Base-by-base conservation (phyloP, 148 eudicot genomes). In the Amaranthus cruentus region DNA sequence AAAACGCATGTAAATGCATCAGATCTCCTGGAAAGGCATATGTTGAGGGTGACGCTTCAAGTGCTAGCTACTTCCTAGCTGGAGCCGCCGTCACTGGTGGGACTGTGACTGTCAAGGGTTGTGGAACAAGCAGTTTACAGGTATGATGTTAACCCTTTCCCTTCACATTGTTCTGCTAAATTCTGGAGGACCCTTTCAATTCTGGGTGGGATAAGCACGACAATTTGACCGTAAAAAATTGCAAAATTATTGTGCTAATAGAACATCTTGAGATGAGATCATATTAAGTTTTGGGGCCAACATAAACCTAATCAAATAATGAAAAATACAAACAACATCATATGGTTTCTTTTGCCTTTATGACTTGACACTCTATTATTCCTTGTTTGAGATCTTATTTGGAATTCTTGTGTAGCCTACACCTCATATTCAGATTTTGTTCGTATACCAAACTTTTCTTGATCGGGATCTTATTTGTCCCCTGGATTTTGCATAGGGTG, bases 61-160 rank as follows among this genome's bases (percentile, higher is more conserved):
- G 98, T 78, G 98, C 98, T 61, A 91, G 98, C 81, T 94, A 94
- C 86, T 94, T 94, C 83, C 76, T 94, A 70, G 98, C 91, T 54
- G 98, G 98, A 82, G 98, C 98, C 38, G 98, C 96, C 38, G 84
- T 94, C 74, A 91, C 97, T 60, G 98, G 97, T 77, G 98, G 98
- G 75, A 94, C 98, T 55, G 77, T 94, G 76, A 94, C 96, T 69
- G 98, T 94, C 77, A 97, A 94, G 90, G 98, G 98, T 57, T 94
- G 98, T 76, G 98, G 98, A 9, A 91, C 96, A 47, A 89, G 87
- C 86, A 91, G 98, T 83, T 88, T 78, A 51, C 96, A 93, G 92
- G 98, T 93, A 79, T 64, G 68, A 61, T 68, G 43, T 70, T 14
- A 57, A 53, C 61, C 71, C 54, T 51, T 38, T 46, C 21, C 38